phyloP scores from a whole-genome alignment of 257 asterid species.

The Lavandula angustifolia region DNA sequence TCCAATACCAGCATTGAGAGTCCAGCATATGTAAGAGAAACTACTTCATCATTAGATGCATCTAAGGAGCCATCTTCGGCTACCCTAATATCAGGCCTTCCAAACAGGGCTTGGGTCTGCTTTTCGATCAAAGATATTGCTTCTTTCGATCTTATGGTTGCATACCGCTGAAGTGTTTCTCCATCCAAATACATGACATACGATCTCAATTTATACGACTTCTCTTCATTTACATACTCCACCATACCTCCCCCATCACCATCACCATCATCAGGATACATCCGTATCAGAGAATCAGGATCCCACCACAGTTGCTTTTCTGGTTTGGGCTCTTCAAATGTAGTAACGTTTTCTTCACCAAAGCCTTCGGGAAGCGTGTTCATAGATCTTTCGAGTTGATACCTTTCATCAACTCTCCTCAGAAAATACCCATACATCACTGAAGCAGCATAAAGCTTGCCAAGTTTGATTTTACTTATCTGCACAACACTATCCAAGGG shows the following conservation, averaged over 20 bases:
- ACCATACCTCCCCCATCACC: conserved; percentile 51
- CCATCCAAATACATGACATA: conserved; percentile 93
- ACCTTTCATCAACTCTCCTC: conserved; percentile 89
- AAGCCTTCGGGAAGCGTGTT: conserved; percentile 83
- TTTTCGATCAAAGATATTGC: conserved; percentile 78
- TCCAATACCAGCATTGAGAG: conserved; percentile 78
- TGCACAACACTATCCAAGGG: conserved; percentile 66
- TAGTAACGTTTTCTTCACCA: conserved; percentile 41
- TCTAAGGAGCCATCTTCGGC: conserved; percentile 67
- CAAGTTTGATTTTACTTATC: conserved; percentile 85
- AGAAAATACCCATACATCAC: conserved; percentile 93
- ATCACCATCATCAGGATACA: conserved; percentile 73
- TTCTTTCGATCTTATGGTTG: conserved; percentile 83
- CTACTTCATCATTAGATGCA: conserved; percentile 62
- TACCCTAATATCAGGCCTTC: conserved; percentile 75
- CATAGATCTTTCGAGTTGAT: conserved; percentile 89
- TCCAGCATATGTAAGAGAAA: conserved; percentile 70
- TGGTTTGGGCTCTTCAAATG: conserved; percentile 46
- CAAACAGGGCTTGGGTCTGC: conserved; percentile 91
- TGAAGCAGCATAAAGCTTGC: conserved; percentile 95
- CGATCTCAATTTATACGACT: conserved; percentile 60
- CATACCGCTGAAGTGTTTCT: conserved; percentile 84
- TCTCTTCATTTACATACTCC: conserved; percentile 49
- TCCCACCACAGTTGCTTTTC: conserved; percentile 82
- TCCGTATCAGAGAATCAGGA: conserved; percentile 69